A percentile compares a stretch with the other conserved stretches of the same genome.
Evolutionary conservation across 768 basidiomycete genomes (phyloP).

Genomic region (Suillus tomentosus): DNA sequence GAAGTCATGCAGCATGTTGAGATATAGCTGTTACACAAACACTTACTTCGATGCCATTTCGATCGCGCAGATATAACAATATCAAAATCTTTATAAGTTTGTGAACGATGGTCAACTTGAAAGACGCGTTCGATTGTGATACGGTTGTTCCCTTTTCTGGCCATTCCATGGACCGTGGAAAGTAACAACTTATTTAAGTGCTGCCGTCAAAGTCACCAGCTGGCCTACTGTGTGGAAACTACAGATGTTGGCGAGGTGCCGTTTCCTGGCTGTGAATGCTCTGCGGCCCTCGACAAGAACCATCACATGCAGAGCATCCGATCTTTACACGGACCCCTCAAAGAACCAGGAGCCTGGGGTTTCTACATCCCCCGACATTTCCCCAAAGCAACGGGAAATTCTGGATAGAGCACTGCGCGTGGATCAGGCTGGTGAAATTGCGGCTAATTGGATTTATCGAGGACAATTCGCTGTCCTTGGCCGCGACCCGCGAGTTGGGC

Average conservation of each 20-base stretch:
- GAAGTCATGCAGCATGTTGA: neutral
- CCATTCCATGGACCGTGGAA: neutral
- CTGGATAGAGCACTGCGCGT: slow-evolving; percentile 79
- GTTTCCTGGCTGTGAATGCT: neutral
- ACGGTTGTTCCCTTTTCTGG: slow-evolving; percentile 1
- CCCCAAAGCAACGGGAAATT: slow-evolving; percentile 46
- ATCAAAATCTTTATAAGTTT: neutral
- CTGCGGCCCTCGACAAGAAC: slow-evolving; percentile 1
- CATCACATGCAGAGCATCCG: slow-evolving; percentile 40
- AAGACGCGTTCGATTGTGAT: neutral
- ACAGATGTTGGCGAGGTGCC: neutral
- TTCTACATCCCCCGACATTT: slow-evolving; percentile 60
- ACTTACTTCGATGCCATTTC: slow-evolving; percentile 5
- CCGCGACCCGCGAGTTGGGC: slow-evolving; percentile 51
- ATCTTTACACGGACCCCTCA: slow-evolving; percentile 47
- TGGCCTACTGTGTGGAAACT: neutral
- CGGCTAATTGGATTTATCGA: slow-evolving; percentile 93
- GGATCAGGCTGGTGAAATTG: slow-evolving; percentile 94
- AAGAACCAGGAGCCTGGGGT: slow-evolving; percentile 41
- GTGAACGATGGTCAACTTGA: neutral
- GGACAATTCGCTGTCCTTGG: slow-evolving; percentile 82
- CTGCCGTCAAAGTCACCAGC: neutral
- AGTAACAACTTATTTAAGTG: neutral
- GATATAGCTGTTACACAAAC: neutral
- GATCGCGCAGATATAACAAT: neutral